phyloP scores from a whole-genome alignment of 2,329 filamentous ascomycete genomes.

The Calcarisporium arbuscula region DNA sequence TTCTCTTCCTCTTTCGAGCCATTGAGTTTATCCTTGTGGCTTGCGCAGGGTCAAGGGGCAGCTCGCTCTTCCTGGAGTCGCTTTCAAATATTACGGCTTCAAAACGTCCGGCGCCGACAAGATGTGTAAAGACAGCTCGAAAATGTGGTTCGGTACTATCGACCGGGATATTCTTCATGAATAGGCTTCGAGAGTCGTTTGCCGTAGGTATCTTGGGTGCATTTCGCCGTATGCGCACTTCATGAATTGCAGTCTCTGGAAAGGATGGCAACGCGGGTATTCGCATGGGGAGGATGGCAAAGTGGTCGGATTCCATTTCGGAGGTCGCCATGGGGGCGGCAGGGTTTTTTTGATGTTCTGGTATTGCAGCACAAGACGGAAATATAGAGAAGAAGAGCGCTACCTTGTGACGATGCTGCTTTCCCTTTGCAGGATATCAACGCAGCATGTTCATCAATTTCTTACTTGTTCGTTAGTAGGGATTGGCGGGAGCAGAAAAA shows the following conservation, averaged over 20 bases:
- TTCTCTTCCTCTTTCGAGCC: constrained; percentile 34
- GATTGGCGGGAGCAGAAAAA: no score
- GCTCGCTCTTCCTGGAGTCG: constrained; percentile 41
- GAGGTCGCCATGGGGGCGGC: constrained; percentile 24
- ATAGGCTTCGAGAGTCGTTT: constrained; percentile 73
- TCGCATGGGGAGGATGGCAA: constrained; percentile 61
- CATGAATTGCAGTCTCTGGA: constrained; percentile 61
- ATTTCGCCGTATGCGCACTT: constrained; percentile 81
- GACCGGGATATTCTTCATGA: constrained; percentile 82
- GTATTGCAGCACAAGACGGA: constrained; percentile 2
- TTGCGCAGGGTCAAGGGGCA: constrained; percentile 44
- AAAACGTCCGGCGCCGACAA: constrained; percentile 72
- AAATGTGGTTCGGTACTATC: constrained; percentile 77
- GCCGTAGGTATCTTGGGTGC: constrained; percentile 69
- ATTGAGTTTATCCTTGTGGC: constrained; percentile 28
- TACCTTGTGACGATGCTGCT: neutral
- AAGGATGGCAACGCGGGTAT: constrained; percentile 59
- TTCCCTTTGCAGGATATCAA: neutral
- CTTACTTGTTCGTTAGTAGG: no score
- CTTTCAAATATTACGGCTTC: constrained; percentile 73
- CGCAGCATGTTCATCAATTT: no score
- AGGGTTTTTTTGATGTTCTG: constrained; percentile 1
- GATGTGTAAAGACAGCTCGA: constrained; percentile 64
- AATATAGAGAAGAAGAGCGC: neutral
- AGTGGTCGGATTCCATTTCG: constrained; percentile 42